A percentile compares a stretch with the other conserved stretches of the same genome.
These are phyloP conservation scores for Hyphopichia wangnamkhiaoensis DNA, from an alignment of 1,139 yeast genomes.

Conservation along the genomic window DNA sequence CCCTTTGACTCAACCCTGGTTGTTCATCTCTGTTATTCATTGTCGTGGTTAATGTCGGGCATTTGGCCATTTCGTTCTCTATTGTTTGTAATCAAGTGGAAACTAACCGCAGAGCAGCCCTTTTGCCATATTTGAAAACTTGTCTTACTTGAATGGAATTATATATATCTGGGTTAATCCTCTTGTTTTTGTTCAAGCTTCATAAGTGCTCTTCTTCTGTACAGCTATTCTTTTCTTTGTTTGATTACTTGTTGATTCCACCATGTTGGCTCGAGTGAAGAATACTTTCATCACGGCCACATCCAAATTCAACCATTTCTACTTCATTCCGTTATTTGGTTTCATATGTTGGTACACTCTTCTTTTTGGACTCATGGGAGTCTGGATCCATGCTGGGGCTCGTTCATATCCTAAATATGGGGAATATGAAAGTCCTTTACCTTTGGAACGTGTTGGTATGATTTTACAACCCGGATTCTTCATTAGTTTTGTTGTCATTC, in stretches of 20 bases:
- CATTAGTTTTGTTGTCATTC: conserved; percentile 23
- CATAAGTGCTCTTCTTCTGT: neutral
- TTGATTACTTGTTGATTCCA: neutral
- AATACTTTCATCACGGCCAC: conserved; percentile 15
- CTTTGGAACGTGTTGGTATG: conserved; percentile 30
- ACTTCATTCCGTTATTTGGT: conserved; percentile 29
- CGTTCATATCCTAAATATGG: conserved; percentile 22
- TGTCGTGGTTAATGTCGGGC: too few species aligned
- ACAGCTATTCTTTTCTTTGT: too few species aligned
- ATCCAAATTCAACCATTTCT: conserved; percentile 28
- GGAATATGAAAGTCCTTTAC: conserved; percentile 19
- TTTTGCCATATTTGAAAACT: too few species aligned
- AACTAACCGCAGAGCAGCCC: too few species aligned
- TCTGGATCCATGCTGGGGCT: conserved; percentile 24
- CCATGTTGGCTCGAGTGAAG: conserved; percentile 12
- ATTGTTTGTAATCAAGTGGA: too few species aligned
- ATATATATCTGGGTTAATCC: too few species aligned
- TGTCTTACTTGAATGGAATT: too few species aligned
- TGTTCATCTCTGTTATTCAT: too few species aligned
- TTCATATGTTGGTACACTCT: conserved; percentile 29
- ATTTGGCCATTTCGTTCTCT: too few species aligned
- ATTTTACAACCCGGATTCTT: conserved; percentile 28
- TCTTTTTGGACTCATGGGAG: conserved; percentile 24
- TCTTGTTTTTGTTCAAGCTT: too few species aligned
- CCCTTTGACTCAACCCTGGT: too few species aligned